Percentiles rank a stretch among this genome's conserved stretches.
Evolutionary conservation across 306 rosid species (phyloP).

Genomic region (Argentina anserina): DNA sequence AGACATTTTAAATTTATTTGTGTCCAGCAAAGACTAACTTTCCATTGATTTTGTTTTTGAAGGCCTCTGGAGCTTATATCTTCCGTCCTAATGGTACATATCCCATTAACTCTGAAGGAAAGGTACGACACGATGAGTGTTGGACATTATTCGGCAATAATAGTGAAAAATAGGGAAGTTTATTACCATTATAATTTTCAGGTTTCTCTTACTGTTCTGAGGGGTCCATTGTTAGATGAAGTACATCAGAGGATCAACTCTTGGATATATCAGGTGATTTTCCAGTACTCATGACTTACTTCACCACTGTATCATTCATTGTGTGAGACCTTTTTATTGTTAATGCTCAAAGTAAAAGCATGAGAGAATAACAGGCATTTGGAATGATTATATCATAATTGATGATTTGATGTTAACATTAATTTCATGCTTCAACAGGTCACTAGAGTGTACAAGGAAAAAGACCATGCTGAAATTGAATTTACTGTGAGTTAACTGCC

Average conservation of each 20-base stretch:
- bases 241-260: constrained; percentile 38
- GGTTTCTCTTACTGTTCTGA: constrained; percentile 33
- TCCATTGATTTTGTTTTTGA: not conserved
- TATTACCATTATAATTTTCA: constrained; percentile 16
- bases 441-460: constrained; percentile 44
- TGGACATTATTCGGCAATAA: not conserved
- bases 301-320: not conserved
- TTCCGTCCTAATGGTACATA: constrained; percentile 36
- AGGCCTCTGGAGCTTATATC: constrained; percentile 44
- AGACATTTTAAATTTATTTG: not conserved
- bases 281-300: not conserved
- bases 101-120: constrained; percentile 18
- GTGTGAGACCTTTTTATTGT: not conserved
- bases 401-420: not conserved
- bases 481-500: constrained; percentile 26
- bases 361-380: not conserved
- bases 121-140: constrained; percentile 15
- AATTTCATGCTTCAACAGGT: constrained; percentile 22
- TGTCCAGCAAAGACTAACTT: not conserved
- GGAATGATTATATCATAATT: not conserved
- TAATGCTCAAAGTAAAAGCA: not conserved
- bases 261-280: constrained; percentile 43
- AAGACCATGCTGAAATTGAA: constrained; percentile 43
- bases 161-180: not conserved
- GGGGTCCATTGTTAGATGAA: constrained; percentile 42